Base-by-base conservation (phyloP, 495 filamentous ascomycete species). In the Podospora fimiseda region DNA sequence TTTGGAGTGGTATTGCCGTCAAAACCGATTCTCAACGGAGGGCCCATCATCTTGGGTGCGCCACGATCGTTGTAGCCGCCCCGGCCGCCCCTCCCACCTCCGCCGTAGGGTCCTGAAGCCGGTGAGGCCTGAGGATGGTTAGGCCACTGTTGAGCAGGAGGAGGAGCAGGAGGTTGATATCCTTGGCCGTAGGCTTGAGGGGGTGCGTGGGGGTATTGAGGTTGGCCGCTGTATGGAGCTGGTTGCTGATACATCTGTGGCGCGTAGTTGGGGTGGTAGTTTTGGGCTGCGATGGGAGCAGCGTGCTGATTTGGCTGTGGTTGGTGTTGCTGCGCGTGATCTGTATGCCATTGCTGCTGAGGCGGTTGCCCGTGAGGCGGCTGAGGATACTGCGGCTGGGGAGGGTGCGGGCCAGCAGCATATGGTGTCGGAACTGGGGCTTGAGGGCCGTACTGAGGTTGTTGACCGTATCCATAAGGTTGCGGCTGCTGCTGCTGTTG, bases 1-100 rank as follows among this genome's bases (percentile, higher is more conserved):
- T 69, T 61, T 56, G 67, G 75, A 33, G 65, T 50, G 21, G 60
- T 62, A 21, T 62, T 58, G 48, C 65, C 60, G 37, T 82, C 80
- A 63, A 79, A 77, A 2, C 80, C 78, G 70, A 82, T 80, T 23
- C 74, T 75, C 55, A 83, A 75, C 0, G 79, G 79, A 30, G 79
- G 76, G 1, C 75, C 79, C 74, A 85, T 80, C 50, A 82, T 63
- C 54, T 75, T 77, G 48, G 65, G 61, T 2, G 63, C 68, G 20
- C 66, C 63, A 48, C 77, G 75, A 19, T 73, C 72, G 59, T 72
- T 73, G 59, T 77, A 69, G 9, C 74, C 75, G 53, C 75, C 73
- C 44, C 82, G 70, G 23, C 78, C 68, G 47, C 77, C 78, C 58
- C 80, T 70, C 15, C 76, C 71, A 23, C 77, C 75, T 61, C 74